A percentile compares a stretch with the other conserved stretches of the same genome.
These are phyloP conservation scores for Carex pumila DNA, from an alignment of 176 grass and related monocot species.

Conservation along the genomic window DNA sequence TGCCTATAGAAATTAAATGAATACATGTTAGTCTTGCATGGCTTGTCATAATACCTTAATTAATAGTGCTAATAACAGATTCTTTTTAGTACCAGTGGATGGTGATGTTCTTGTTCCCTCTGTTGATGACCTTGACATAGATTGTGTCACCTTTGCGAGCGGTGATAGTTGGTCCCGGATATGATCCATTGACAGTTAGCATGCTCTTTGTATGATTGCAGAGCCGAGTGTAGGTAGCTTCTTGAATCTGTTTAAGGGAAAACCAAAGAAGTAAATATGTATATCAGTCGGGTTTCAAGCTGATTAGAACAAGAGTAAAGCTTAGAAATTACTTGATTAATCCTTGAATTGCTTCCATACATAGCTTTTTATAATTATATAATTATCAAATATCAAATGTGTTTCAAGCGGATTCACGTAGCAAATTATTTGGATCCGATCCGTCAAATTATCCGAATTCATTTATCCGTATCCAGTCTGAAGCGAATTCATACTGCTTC, in stretches of 20 bases:
- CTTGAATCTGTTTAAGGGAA: slow-evolving; percentile 30
- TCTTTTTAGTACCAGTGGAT: slow-evolving; percentile 41
- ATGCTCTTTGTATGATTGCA: slow-evolving; percentile 42
- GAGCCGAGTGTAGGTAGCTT: slow-evolving; percentile 31
- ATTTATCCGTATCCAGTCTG: too few relatives aligned
- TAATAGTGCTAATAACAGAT: not conserved
- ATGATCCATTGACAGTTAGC: slow-evolving; percentile 53
- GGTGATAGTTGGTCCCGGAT: slow-evolving; percentile 51
- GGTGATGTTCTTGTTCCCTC: slow-evolving; percentile 50
- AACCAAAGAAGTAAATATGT: too few relatives aligned
- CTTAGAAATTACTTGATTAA: too few relatives aligned
- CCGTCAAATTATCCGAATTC: too few relatives aligned
- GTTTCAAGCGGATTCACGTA: too few relatives aligned
- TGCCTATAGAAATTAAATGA: slow-evolving; percentile 24
- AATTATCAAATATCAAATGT: too few relatives aligned
- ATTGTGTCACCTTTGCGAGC: slow-evolving; percentile 35
- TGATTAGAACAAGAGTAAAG: too few relatives aligned
- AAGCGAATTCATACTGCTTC: too few relatives aligned
- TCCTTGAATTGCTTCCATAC: too few relatives aligned
- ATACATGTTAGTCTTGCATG: not conserved
- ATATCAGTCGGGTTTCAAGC: too few relatives aligned
- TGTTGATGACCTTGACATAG: slow-evolving; percentile 49
- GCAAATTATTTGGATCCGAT: too few relatives aligned
- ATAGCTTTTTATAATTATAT: too few relatives aligned
- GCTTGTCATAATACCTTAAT: not conserved